Base-by-base conservation (phyloP, 2,329 filamentous ascomycete genomes). In the Cladophialophora chaetospira region DNA sequence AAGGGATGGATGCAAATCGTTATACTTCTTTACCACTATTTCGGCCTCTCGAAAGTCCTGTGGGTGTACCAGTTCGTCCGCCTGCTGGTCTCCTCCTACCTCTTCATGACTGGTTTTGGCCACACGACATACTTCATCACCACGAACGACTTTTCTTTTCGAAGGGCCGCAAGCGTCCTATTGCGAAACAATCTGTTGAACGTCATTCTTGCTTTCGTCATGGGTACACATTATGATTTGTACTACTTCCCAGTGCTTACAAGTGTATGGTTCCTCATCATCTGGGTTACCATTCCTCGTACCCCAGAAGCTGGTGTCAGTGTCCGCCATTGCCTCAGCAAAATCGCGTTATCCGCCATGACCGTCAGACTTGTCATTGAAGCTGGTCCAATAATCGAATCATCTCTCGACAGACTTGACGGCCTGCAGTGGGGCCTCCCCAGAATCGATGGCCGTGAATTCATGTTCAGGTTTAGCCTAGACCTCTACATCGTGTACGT, bases 1-100 rank as follows among this genome's bases (percentile, higher is more conserved):
- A 87, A 86, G 70, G 85, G 85, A 2, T 81, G 82, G 76, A 84
- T 87, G 81, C 83, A 86, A 61, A 74, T 76, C 11, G 69, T 78
- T 15, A 72, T 82, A 40, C 70, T 85, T 15, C 71, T 83, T 10
- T 86, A 84, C 64, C 79, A 84, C 58, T 86, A 83, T 68, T 81
- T 82, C 29, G 77, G 79, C 17, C 79, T 77, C 23, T 81, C 77
- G 5, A 73, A 73, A 58, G 66, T 72, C 2, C 68, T 82, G 3
- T 77, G 77, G 65, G 75, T 83, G 28, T 83, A 85, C 69, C 76
- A 82, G 63, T 70, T 82, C 49, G 71, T 82, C 10, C 78, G 82
- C 13, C 67, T 86, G 3, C 71, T 81, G 21, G 74, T 84, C 5
- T 77, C 82, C 1, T 75, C 77, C 1, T 87, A 86, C 66, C 74